A percentile compares a stretch with the other conserved stretches of the same genome.
phyloP scores from a whole-genome alignment of 352 stramenopile genomes.

The Pythium rhizo-oryzae region DNA sequence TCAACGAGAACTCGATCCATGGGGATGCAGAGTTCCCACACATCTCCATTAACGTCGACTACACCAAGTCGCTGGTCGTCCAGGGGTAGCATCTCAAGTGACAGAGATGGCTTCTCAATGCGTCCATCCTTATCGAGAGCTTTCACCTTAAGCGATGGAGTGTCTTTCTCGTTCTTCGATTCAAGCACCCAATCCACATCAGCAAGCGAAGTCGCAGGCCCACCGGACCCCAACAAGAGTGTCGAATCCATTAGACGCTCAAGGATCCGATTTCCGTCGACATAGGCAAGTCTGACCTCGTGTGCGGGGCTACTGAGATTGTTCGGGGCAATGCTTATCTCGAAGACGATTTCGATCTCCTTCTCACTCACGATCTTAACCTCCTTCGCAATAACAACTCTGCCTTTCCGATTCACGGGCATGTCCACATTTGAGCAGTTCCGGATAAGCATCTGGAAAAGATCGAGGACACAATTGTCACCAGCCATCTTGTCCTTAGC shows the following conservation, averaged over 20 bases:
- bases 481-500: neutral
- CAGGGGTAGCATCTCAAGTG: constrained; percentile 45
- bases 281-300: constrained; percentile 34
- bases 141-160: constrained; percentile 28
- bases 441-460: constrained; percentile 50
- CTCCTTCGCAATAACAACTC: constrained; percentile 39
- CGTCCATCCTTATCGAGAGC: constrained; percentile 34
- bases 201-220: neutral
- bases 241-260: constrained; percentile 31
- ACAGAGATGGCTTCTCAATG: constrained; percentile 33
- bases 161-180: neutral
- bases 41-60: constrained; percentile 31
- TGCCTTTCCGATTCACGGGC: constrained; percentile 45
- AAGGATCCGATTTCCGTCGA: constrained; percentile 37
- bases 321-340: constrained; percentile 44
- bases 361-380: constrained; percentile 30
- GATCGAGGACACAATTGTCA: neutral
- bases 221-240: neutral
- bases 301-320: constrained; percentile 42
- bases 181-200: constrained; percentile 29
- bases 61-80: constrained; percentile 52
- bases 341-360: constrained; percentile 38
- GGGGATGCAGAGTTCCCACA: constrained; percentile 50
- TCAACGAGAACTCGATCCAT: constrained; percentile 47
- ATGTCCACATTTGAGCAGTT: constrained; percentile 36